These are phyloP conservation scores for Trichodelitschia bisporula DNA, from an alignment of 495 filamentous ascomycete genomes.

Conservation along the genomic window DNA sequence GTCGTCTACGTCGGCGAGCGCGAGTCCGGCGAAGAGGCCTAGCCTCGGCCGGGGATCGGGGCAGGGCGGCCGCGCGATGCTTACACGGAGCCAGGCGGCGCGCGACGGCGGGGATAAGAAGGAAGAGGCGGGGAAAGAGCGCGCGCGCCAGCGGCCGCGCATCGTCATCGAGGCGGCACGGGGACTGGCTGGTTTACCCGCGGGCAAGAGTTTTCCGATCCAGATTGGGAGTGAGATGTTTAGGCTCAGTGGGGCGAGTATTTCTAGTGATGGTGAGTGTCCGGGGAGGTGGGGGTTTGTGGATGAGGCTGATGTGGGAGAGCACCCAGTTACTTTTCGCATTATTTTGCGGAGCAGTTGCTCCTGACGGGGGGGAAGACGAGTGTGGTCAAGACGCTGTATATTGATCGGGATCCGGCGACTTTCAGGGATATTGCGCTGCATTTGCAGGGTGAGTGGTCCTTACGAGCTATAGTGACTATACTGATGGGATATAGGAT, in stretches of 20 bases:
- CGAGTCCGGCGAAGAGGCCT: too few relatives aligned
- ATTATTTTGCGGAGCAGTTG: slow-evolving; percentile 75
- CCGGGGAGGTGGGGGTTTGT: neutral
- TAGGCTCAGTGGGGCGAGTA: slow-evolving; percentile 76
- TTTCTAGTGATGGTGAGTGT: slow-evolving; percentile 81
- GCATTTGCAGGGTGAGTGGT: slow-evolving; percentile 53
- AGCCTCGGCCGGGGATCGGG: too few relatives aligned
- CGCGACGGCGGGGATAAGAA: too few relatives aligned
- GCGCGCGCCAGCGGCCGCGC: too few relatives aligned
- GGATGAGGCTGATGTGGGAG: slow-evolving; percentile 7
- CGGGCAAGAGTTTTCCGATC: slow-evolving; percentile 63
- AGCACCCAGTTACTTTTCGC: slow-evolving; percentile 96
- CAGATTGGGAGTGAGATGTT: slow-evolving; percentile 87
- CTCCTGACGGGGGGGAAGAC: slow-evolving; percentile 30
- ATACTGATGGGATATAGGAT: slow-evolving; percentile 24
- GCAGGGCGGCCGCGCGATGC: too few relatives aligned
- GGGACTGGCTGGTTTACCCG: too few relatives aligned
- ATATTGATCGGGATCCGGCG: slow-evolving; percentile 82
- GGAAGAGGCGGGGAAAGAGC: too few relatives aligned
- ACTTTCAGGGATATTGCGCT: slow-evolving; percentile 77
- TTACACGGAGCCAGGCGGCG: too few relatives aligned
- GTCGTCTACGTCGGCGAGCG: slow-evolving; percentile 8
- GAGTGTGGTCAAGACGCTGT: slow-evolving; percentile 43
- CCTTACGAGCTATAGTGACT: too few relatives aligned
- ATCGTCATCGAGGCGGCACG: too few relatives aligned